phyloP scores from a whole-genome alignment of 192 early-diverging fungal species.

The Podila verticillata region DNA sequence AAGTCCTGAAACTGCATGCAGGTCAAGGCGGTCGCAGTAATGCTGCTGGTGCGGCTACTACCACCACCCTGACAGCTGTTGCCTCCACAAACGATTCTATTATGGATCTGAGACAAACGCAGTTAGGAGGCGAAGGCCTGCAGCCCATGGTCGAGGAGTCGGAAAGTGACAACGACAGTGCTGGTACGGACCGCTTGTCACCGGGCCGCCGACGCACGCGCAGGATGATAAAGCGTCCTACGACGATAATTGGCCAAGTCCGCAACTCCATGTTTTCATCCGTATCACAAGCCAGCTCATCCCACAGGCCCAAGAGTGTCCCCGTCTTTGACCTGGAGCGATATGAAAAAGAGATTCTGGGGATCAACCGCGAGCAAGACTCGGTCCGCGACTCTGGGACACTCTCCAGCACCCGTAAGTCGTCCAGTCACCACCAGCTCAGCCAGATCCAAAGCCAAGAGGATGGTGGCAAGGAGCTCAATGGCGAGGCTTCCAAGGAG shows the following conservation, averaged over 20 bases:
- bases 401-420: not conserved
- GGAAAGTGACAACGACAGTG: no score
- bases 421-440: no score
- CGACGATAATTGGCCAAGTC: slow-evolving; percentile 33
- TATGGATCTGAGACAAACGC: not conserved
- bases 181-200: not conserved
- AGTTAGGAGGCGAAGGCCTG: no score
- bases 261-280: slow-evolving; percentile 6
- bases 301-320: slow-evolving; percentile 23
- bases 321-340: slow-evolving; percentile 32
- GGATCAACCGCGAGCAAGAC: not conserved
- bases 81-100: no score
- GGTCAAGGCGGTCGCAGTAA: not conserved
- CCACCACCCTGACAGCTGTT: not conserved
- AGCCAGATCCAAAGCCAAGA: no score
- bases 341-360: slow-evolving; percentile 36
- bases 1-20: not conserved
- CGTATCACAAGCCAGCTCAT: not conserved
- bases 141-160: no score
- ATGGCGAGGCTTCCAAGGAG: no score
- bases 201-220: not conserved
- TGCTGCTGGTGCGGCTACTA: not conserved
- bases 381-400: not conserved
- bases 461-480: no score
- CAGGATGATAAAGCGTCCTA: slow-evolving; percentile 12